Evolutionary conservation across 2,329 filamentous ascomycete genomes (phyloP).

Genomic region (Fusarium proliferatum): DNA sequence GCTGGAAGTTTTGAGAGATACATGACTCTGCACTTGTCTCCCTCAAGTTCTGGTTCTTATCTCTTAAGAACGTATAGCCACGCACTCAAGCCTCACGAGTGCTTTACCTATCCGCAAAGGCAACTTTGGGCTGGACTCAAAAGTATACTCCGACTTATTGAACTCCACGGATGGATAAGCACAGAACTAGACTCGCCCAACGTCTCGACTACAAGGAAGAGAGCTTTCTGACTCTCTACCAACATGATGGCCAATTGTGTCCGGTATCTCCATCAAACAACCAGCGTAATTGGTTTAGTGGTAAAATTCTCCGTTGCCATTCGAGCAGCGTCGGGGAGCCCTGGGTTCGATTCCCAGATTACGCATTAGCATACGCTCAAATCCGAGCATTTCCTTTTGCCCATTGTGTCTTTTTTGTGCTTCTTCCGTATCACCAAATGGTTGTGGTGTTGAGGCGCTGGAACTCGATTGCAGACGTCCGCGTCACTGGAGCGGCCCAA

Average conservation of each 20-base stretch:
- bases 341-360: constrained; percentile 40
- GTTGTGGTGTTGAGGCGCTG: background rate
- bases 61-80: too few species aligned
- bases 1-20: too few species aligned
- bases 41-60: background rate
- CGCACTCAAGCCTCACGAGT: background rate
- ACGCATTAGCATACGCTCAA: background rate
- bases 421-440: background rate
- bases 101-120: too few species aligned
- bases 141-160: rapidly evolving
- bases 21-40: background rate
- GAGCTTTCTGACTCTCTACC: rapidly evolving
- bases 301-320: constrained; percentile 42
- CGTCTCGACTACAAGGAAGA: background rate
- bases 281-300: constrained; percentile 40
- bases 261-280: background rate
- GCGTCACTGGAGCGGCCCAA: background rate
- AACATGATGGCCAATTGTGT: rapidly evolving
- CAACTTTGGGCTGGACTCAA: rapidly evolving
- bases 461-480: rapidly evolving
- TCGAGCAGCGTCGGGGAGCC: constrained; percentile 29
- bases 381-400: background rate
- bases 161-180: too few species aligned
- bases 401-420: background rate
- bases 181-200: background rate